Percentiles rank a stretch among this genome's conserved stretches.
Conservation (phyloP, 345 rosid genomes). For the Jatropha curcas region DNA sequence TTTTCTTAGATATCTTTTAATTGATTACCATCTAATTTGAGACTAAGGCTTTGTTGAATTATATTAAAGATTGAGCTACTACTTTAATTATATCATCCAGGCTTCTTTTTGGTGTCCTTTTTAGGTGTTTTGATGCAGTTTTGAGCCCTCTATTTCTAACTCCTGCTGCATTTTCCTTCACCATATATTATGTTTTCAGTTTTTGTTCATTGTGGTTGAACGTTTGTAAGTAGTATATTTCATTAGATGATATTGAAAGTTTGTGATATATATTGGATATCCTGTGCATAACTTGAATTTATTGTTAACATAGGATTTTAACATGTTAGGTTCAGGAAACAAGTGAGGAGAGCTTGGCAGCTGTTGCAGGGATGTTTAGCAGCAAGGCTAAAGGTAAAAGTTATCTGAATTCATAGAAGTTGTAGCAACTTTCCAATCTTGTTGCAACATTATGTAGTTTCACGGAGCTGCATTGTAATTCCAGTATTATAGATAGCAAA, state of each 20-base stretch:
- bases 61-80: neutral
- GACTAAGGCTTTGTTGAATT: neutral
- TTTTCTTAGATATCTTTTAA: no score
- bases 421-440: neutral
- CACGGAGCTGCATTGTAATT: neutral
- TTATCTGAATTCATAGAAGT: slow-evolving; percentile 12
- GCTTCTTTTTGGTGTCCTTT: neutral
- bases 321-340: slow-evolving; percentile 75
- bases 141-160: neutral
- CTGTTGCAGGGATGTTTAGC: slow-evolving; percentile 99
- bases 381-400: slow-evolving; percentile 97
- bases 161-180: neutral
- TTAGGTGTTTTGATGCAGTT: neutral
- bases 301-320: slow-evolving; percentile 20
- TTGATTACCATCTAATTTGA: no score
- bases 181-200: neutral
- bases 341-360: slow-evolving; percentile 93
- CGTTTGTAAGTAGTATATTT: neutral
- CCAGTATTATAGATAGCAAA: no score
- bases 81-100: no score
- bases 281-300: slow-evolving; percentile 24
- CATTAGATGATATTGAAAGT: neutral
- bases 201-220: slow-evolving; percentile 12
- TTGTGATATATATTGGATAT: neutral
- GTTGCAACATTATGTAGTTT: neutral